A percentile compares a stretch with the other conserved stretches of the same genome.
Conservation (phyloP, 805 yeast genomes). For the Cyberlindnera maritima region DNA sequence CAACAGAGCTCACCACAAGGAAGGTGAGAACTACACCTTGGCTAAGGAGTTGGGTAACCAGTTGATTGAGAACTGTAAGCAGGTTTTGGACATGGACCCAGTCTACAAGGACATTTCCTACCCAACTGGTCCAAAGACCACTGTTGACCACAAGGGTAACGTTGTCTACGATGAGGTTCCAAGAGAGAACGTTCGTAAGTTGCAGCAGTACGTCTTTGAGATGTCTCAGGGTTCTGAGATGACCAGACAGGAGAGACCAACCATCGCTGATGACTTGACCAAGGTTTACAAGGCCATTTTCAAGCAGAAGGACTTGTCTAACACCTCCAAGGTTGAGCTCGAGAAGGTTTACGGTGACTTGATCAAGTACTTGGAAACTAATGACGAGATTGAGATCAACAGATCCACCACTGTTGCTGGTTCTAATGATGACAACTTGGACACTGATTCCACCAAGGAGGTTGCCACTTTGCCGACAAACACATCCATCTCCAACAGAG, state of each 20-base stretch:
- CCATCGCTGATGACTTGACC: constrained; percentile 82
- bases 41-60: constrained; percentile 90
- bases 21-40: constrained; percentile 89
- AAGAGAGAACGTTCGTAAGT: constrained; percentile 87
- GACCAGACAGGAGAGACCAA: constrained; percentile 67
- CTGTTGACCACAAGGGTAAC: constrained; percentile 84
- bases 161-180: constrained; percentile 80
- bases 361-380: constrained; percentile 62
- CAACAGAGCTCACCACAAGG: constrained; percentile 59
- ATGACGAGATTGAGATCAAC: constrained; percentile 68
- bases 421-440: constrained; percentile 46
- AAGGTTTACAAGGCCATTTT: constrained; percentile 79
- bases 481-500: constrained; percentile 68
- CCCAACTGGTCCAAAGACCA: constrained; percentile 94
- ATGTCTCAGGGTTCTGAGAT: constrained; percentile 94
- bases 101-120: constrained; percentile 93
- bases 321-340: constrained; percentile 66
- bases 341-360: constrained; percentile 70
- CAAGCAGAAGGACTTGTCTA: constrained; percentile 61
- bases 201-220: constrained; percentile 92
- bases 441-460: constrained; percentile 62
- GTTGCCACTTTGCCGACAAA: constrained; percentile 80
- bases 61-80: constrained; percentile 92
- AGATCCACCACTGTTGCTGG: constrained; percentile 58
- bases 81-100: constrained; percentile 75